Conservation (phyloP, 192 early-diverging fungal species). For the Bifiguratus adelaidae region DNA sequence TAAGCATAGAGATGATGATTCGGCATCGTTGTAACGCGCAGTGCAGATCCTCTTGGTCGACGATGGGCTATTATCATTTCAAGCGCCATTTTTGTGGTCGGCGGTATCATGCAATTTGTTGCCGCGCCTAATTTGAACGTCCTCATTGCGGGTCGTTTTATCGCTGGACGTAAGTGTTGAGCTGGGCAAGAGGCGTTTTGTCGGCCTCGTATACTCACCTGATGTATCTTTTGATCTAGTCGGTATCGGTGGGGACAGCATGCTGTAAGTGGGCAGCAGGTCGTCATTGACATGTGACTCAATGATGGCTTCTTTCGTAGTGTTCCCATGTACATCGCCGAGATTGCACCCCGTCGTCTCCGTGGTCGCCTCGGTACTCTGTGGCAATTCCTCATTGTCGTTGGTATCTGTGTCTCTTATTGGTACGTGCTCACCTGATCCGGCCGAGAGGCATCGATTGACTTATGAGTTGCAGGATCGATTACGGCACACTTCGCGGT, state of each 20-base stretch:
- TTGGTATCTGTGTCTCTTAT: conserved; percentile 41
- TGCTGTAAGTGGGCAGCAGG: too few relatives aligned
- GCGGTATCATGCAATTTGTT: conserved; percentile 49
- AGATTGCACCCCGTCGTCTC: conserved; percentile 10
- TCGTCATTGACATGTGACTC: too few relatives aligned
- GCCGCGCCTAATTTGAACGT: conserved; percentile 27
- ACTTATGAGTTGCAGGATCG: conserved; percentile 6
- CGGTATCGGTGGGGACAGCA: too few relatives aligned
- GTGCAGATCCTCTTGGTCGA: conserved; percentile 40
- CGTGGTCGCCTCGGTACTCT: conserved; percentile 8
- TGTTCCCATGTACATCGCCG: conserved; percentile 15
- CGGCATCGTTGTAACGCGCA: background rate
- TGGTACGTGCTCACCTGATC: conserved; percentile 48
- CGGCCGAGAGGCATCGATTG: background rate
- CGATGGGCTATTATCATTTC: conserved; percentile 43
- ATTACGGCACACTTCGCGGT: conserved; percentile 7
- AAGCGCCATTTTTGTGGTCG: conserved; percentile 46
- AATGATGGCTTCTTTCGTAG: too few relatives aligned
- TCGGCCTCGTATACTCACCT: too few relatives aligned
- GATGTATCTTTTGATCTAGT: too few relatives aligned
- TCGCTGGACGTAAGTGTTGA: conserved; percentile 40
- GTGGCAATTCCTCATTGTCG: conserved; percentile 9
- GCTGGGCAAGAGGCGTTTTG: too few relatives aligned
- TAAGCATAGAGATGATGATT: background rate
- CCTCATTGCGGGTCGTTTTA: conserved; percentile 56